Conservation (phyloP, 2,329 filamentous ascomycete genomes). For the Plenodomus biglobosus region DNA sequence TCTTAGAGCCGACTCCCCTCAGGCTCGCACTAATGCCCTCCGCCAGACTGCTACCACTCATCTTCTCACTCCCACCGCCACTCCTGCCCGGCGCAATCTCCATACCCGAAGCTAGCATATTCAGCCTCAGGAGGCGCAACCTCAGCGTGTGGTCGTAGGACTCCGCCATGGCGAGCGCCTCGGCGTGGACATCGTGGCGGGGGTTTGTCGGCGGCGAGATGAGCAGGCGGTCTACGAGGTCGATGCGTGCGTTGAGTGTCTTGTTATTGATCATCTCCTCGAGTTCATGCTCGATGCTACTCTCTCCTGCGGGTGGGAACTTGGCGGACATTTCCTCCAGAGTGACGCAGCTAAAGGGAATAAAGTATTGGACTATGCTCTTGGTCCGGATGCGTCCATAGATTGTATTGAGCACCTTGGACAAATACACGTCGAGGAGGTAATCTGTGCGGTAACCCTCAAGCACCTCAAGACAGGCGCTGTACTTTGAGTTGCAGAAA, state of each 20-base stretch:
- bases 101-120: slow-evolving; percentile 72
- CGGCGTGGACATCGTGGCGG: slow-evolving; percentile 68
- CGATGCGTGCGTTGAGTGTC: slow-evolving; percentile 75
- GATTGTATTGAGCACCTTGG: slow-evolving; percentile 68
- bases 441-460: slow-evolving; percentile 83
- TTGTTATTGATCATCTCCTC: slow-evolving; percentile 73
- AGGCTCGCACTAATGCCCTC: slow-evolving; percentile 23
- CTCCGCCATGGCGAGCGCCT: slow-evolving; percentile 67
- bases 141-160: slow-evolving; percentile 74
- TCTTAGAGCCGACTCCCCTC: slow-evolving; percentile 32
- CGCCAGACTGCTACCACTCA: slow-evolving; percentile 11
- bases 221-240: slow-evolving; percentile 78
- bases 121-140: slow-evolving; percentile 75
- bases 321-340: slow-evolving; percentile 75
- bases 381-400: slow-evolving; percentile 80
- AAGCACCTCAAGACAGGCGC: slow-evolving; percentile 77
- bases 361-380: slow-evolving; percentile 89
- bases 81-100: slow-evolving; percentile 56
- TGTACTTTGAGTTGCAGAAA: slow-evolving; percentile 90
- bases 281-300: slow-evolving; percentile 69
- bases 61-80: slow-evolving; percentile 5
- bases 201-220: slow-evolving; percentile 69
- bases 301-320: slow-evolving; percentile 62
- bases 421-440: slow-evolving; percentile 84
- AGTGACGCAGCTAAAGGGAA: slow-evolving; percentile 85